Conservation (phyloP, 2,329 filamentous ascomycete species). For the Cadophora malorum region DNA sequence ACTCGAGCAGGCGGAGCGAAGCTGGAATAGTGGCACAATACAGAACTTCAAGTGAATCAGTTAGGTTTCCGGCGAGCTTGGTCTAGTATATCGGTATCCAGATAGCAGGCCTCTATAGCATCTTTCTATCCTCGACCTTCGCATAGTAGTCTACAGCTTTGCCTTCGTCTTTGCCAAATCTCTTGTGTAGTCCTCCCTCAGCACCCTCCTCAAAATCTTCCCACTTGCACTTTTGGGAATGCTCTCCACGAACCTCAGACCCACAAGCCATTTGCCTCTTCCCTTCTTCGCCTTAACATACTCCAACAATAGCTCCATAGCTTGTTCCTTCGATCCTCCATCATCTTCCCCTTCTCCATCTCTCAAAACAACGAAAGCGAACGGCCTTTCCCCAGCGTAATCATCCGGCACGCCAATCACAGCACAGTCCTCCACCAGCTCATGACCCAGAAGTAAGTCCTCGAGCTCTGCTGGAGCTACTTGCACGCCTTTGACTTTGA, state of each 20-base stretch:
- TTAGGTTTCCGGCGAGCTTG: background rate
- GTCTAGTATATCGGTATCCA: background rate
- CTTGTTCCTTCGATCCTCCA: slow-evolving; percentile 52
- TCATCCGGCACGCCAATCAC: slow-evolving; percentile 67
- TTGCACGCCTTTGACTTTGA: slow-evolving; percentile 69
- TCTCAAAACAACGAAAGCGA: slow-evolving; percentile 63
- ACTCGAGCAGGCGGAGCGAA: background rate
- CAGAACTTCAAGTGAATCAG: background rate
- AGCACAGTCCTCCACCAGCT: slow-evolving; percentile 62
- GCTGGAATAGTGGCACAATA: background rate
- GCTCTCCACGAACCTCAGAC: slow-evolving; percentile 65
- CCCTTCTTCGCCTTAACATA: slow-evolving; percentile 52
- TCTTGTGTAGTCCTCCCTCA: slow-evolving; percentile 49
- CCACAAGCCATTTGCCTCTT: slow-evolving; percentile 71
- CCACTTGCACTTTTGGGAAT: slow-evolving; percentile 72
- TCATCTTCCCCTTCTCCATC: slow-evolving; percentile 40
- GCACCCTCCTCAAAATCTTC: slow-evolving; percentile 54
- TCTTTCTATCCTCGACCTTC: background rate
- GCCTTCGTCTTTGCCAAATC: background rate
- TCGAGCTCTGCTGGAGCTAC: slow-evolving; percentile 71
- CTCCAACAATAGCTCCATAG: slow-evolving; percentile 18
- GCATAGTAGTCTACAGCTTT: background rate
- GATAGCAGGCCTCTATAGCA: background rate
- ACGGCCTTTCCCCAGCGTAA: slow-evolving; percentile 68
- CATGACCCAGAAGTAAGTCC: slow-evolving; percentile 51